Conservation (phyloP, 208 protist genomes). For the Herpetomonas tarakana region DNA sequence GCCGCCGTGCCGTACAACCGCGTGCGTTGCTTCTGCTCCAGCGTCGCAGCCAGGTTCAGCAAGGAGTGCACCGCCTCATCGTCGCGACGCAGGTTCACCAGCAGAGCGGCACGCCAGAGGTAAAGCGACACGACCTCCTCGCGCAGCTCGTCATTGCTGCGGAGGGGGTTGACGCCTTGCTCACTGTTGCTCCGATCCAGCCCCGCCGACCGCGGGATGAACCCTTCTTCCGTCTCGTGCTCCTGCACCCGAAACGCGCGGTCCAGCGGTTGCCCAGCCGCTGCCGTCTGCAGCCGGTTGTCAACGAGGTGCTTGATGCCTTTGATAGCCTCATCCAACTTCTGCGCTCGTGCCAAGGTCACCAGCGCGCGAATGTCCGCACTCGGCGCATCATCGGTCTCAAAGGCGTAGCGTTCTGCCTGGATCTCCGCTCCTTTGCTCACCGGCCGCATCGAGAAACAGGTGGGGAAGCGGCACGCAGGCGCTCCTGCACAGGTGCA, state of each 20-base stretch:
- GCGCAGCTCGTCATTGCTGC: conserved; percentile 36
- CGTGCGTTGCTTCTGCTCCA: conserved; percentile 42
- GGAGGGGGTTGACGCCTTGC: conserved; percentile 51
- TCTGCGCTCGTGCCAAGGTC: conserved; percentile 37
- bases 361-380: conserved; percentile 45
- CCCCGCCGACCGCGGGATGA: conserved; percentile 29
- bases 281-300: conserved; percentile 23
- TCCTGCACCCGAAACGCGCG: conserved; percentile 23
- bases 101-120: conserved; percentile 74
- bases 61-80: conserved; percentile 61
- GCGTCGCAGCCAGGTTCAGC: conserved; percentile 50
- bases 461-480: conserved; percentile 67
- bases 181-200: conserved; percentile 28
- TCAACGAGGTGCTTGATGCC: conserved; percentile 50
- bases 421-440: conserved; percentile 72
- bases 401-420: conserved; percentile 54
- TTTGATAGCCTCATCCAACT: conserved; percentile 46
- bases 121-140: conserved; percentile 62
- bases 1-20: conserved; percentile 51
- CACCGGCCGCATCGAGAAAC: conserved; percentile 70
- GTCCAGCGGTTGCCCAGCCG: conserved; percentile 29
- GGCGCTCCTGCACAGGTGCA: conserved; percentile 47
- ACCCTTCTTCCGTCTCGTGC: conserved; percentile 16
- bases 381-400: conserved; percentile 56
- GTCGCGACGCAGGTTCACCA: conserved; percentile 72